Evolutionary conservation across 306 rosid genomes (phyloP), one percentile per base, ranked within the genome.

Genomic region (Cucurbita argyrosperma): DNA sequence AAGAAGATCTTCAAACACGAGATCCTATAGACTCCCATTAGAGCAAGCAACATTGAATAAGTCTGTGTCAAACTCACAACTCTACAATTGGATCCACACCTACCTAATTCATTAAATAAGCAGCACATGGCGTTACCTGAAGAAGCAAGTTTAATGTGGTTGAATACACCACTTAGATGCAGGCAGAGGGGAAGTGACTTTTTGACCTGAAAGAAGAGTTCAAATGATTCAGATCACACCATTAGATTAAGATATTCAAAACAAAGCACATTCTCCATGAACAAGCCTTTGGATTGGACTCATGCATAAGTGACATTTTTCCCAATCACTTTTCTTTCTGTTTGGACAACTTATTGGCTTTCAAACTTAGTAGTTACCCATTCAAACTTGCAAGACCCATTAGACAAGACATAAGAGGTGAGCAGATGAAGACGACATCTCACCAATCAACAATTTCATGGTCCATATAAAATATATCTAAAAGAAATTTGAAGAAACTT

Each of bases 81-180:
- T 66, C n/a, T 1, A 54, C 72, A 40, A 67, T 67, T 67, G 72
- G 72, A 67, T 46, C 19, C 55, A 46, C 55, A 67, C 55, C 55
- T 3, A 67, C 72, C 72, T 56, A 46, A 67, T 67, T 67, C 39
- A 43, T 23, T 19, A 23, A 11, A 67, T 3, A 46, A 5, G 72
- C 40, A 67, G 69, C 69, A 62, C 72, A 67, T 67, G 72, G 72
- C 72, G 46, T 67, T 67, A 40, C 72, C 53, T 67, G 38, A 67
- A 67, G 39, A 43, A 67, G 19, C 72, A 43, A 67, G 51, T 55
- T 43, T 12, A 30, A 45, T 50, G 10, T 26, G 71, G 47, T 64
- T 64, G 70, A 64, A 64, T 64, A 40, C 70, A n/a, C 70, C 70
- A 64, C 30, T 40, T n/a, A 39, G 51, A 64, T 16, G 51, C 8